Evolutionary conservation across 805 yeast genomes (phyloP).

Genomic region (Helenozyma rhizophorensis): DNA sequence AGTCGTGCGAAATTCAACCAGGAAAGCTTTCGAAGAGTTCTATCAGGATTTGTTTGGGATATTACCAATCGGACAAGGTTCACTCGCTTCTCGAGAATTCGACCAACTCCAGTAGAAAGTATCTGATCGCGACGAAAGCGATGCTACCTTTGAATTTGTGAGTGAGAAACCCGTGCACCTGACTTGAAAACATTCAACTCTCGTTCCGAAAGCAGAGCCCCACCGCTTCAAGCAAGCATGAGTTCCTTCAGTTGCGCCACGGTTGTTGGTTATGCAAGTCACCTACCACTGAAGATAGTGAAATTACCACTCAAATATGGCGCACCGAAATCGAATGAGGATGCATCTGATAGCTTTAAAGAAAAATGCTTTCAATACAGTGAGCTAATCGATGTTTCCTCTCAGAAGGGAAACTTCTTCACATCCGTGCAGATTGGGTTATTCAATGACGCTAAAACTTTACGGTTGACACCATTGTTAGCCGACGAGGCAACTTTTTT

Average conservation of each 20-base stretch:
- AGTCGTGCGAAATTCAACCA: no score
- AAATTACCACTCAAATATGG: conserved; percentile 14
- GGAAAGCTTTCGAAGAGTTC: no score
- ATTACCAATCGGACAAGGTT: no score
- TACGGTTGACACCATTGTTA: conserved; percentile 37
- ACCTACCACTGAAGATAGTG: conserved; percentile 12
- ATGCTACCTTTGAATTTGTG: no score
- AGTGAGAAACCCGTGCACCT: conserved; percentile 1
- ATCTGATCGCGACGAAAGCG: no score
- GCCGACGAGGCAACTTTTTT: conserved; percentile 28
- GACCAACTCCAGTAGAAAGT: no score
- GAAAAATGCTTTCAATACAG: conserved; percentile 9
- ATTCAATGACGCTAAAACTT: conserved; percentile 25
- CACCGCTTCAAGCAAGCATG: no score
- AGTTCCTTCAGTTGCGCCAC: conserved; percentile 10
- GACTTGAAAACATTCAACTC: not conserved
- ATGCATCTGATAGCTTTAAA: conserved; percentile 8
- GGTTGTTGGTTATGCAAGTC: conserved; percentile 14
- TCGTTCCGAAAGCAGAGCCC: no score
- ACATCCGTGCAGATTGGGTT: conserved; percentile 20
- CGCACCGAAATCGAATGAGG: not conserved
- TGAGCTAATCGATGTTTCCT: conserved; percentile 11
- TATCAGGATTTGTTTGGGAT: no score
- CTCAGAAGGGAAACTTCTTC: conserved; percentile 13
- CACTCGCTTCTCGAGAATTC: no score